phyloP scores from a whole-genome alignment of 768 basidiomycete genomes.

The Gymnopilus dilepis region DNA sequence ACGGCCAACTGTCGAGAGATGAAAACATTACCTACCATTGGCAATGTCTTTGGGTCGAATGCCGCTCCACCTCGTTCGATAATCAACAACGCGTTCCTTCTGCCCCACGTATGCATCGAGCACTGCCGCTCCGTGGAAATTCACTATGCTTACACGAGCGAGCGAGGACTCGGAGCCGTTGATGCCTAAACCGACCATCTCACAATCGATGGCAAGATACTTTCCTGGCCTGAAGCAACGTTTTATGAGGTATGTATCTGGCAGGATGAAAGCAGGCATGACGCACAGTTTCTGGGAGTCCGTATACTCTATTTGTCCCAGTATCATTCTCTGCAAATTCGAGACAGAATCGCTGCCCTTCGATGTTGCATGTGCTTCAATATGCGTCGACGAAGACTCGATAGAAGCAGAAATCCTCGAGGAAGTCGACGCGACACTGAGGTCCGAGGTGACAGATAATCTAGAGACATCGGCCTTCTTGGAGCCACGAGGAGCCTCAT shows the following conservation, averaged over 20 bases:
- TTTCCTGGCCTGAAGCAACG: slow-evolving; percentile 59
- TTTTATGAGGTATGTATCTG: not conserved
- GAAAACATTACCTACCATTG: slow-evolving; percentile 46
- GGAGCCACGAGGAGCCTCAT: slow-evolving; percentile 13
- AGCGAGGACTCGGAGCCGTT: slow-evolving; percentile 82
- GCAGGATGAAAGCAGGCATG: not conserved
- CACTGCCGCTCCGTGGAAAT: slow-evolving; percentile 80
- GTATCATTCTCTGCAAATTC: slow-evolving; percentile 56
- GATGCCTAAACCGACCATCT: slow-evolving; percentile 97
- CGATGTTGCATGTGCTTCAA: slow-evolving; percentile 3
- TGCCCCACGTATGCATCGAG: slow-evolving; percentile 89
- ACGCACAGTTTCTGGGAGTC: slow-evolving; percentile 51
- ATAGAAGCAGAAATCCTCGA: slow-evolving; percentile 3
- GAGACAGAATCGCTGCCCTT: slow-evolving; percentile 56
- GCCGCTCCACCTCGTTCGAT: slow-evolving; percentile 89
- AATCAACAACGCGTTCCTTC: slow-evolving; percentile 89
- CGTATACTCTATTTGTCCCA: slow-evolving; percentile 48
- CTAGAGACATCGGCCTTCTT: slow-evolving; percentile 1
- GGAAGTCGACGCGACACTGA: not conserved
- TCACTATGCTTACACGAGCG: slow-evolving; percentile 89
- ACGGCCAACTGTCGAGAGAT: not conserved
- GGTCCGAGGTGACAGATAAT: slow-evolving; percentile 17
- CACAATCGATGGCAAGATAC: slow-evolving; percentile 90
- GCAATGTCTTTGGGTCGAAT: slow-evolving; percentile 77
- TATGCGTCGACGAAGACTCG: slow-evolving; percentile 23